Evolutionary conservation across 345 rosid genomes (phyloP).

Genomic region (Clausena lansium): DNA sequence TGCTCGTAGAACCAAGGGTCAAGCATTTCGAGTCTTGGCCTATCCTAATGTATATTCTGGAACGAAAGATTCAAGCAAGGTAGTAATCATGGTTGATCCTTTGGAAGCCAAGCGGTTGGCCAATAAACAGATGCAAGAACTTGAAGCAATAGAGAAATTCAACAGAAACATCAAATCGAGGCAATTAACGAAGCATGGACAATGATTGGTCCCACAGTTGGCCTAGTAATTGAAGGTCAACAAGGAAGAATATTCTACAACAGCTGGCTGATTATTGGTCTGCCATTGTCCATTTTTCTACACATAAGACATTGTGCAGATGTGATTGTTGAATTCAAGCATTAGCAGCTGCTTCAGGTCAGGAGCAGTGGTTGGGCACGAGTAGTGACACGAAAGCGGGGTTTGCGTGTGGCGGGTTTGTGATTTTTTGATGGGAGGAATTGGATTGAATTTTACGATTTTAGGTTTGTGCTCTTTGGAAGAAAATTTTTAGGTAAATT

Average conservation of each 20-base stretch:
- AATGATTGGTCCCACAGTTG: conserved; percentile 78
- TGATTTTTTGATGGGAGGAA: too few relatives aligned
- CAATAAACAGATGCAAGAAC: conserved; percentile 60
- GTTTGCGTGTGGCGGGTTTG: too few relatives aligned
- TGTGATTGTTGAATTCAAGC: too few relatives aligned
- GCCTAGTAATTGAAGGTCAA: conserved; percentile 80
- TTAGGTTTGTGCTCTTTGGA: too few relatives aligned
- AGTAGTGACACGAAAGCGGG: too few relatives aligned
- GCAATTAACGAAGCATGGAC: conserved; percentile 97
- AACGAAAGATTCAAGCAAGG: conserved; percentile 29
- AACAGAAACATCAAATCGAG: conserved; percentile 78
- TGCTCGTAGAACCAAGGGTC: conserved; percentile 44
- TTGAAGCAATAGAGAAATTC: conserved; percentile 57
- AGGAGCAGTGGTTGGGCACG: too few relatives aligned
- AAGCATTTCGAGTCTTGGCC: conserved; percentile 58
- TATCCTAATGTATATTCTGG: conserved; percentile 60
- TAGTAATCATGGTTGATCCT: conserved; percentile 87
- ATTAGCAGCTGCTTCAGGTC: too few relatives aligned
- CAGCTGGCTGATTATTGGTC: too few relatives aligned
- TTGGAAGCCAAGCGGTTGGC: conserved; percentile 78
- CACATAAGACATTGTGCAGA: too few relatives aligned
- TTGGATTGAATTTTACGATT: too few relatives aligned
- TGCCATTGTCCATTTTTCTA: too few relatives aligned
- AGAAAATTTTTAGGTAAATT: too few relatives aligned
- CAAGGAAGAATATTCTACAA: conserved; percentile 59